Percentiles rank a stretch among this genome's conserved stretches.
These are phyloP conservation scores for Magnolia officinalis DNA, from an alignment of 164 flowering plant genomes.

Conservation along the genomic window DNA sequence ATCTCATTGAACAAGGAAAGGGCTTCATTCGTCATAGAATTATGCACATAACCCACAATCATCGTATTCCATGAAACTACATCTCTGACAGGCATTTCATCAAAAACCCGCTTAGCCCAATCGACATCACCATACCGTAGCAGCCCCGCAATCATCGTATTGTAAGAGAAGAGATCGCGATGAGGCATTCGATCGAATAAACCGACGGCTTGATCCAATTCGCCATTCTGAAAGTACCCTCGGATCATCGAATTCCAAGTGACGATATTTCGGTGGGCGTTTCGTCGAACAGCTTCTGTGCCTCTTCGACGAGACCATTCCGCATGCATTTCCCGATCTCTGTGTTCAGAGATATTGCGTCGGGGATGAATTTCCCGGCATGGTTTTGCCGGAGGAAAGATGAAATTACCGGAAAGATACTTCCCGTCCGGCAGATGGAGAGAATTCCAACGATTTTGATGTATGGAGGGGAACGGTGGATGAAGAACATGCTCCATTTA, in stretches of 20 bases:
- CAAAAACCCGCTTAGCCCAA: slow-evolving; percentile 39
- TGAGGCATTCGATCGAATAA: slow-evolving; percentile 46
- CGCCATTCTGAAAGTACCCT: slow-evolving; percentile 49
- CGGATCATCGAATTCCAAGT: slow-evolving; percentile 65
- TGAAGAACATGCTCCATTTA: slow-evolving; percentile 37
- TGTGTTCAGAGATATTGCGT: slow-evolving; percentile 40
- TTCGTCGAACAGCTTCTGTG: slow-evolving; percentile 50
- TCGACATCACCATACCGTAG: slow-evolving; percentile 38
- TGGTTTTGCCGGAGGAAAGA: slow-evolving; percentile 8
- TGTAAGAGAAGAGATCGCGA: slow-evolving; percentile 53
- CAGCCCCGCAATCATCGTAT: slow-evolving; percentile 54
- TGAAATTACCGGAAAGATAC: background rate
- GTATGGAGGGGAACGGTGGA: slow-evolving; percentile 9
- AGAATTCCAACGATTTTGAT: slow-evolving; percentile 8
- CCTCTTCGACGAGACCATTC: slow-evolving; percentile 40
- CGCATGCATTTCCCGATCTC: slow-evolving; percentile 41
- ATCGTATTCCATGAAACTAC: slow-evolving; percentile 65
- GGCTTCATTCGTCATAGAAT: slow-evolving; percentile 42
- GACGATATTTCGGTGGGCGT: slow-evolving; percentile 47
- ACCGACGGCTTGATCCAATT: slow-evolving; percentile 25
- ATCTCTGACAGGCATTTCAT: slow-evolving; percentile 44
- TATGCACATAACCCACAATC: slow-evolving; percentile 50
- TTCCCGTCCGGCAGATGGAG: slow-evolving; percentile 2
- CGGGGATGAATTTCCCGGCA: slow-evolving; percentile 1
- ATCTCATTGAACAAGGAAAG: slow-evolving; percentile 39